Evolutionary conservation across 805 yeast species (phyloP), one percentile per base, ranked within the genome.

Genomic region (Candida methanosorbosa): DNA sequence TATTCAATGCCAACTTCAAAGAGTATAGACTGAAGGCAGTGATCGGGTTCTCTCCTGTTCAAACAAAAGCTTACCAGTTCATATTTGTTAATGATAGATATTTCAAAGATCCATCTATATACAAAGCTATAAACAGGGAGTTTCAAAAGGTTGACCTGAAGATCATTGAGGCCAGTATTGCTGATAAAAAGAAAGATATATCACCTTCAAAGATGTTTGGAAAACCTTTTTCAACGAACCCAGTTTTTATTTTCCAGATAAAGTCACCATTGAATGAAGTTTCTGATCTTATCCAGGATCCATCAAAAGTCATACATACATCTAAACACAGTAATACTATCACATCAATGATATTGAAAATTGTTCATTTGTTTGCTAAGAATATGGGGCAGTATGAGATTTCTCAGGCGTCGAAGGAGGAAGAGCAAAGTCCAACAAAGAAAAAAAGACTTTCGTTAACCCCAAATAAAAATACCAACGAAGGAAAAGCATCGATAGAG

Each of bases 11-110:
- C 0, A 29, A 36, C 4, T 57, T 40, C 33, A 39, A 52, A 6
- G 52, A 51, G 2, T 54, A 49, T 30, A 38, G 39, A 7, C 26
- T 46, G 60, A n/a, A 47, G 0, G 72, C 73, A 3, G 40, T 66
- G 0, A 52, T 76, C 9, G 70, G 74, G 0, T 46, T 43, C 4
- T 25, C 35, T 0, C 59, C 70, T 1, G 39, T 53, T 1, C 59
- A 58, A 35, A 47, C 65, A 0, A 63, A 54, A 29, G 39, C 44
- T 1, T 57, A 61, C 37, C 82, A 75, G 42, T 65, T 59, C 33
- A 43, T 74, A 2, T 68, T 60, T 34, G 42, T 71, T 17, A 73
- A 77, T 47, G 61, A 61, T 3, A 53, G 68, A 18, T 52, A 44
- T 9, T 45, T 63, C 14, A 9, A 27, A 0, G 54, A 58, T 34